Evolutionary conservation across 2,329 filamentous ascomycete species (phyloP).

Genomic region (Cladosporium velox): DNA sequence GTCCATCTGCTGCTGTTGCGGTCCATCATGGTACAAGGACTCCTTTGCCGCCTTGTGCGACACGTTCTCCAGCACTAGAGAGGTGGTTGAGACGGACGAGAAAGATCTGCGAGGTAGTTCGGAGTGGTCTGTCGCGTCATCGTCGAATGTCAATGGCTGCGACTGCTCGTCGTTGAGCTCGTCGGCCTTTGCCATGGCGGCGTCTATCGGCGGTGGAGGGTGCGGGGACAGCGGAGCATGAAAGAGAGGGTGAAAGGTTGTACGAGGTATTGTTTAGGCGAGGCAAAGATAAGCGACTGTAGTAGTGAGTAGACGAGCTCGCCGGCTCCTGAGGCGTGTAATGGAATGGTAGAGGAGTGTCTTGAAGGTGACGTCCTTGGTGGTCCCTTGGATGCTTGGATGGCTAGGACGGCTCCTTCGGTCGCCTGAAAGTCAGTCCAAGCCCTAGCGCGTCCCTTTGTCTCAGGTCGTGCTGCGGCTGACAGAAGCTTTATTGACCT

Average conservation of each 20-base stretch:
- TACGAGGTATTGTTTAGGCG: not conserved
- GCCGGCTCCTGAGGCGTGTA: not conserved
- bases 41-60: constrained; percentile 55
- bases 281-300: not conserved
- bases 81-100: constrained; percentile 81
- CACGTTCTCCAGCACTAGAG: constrained; percentile 77
- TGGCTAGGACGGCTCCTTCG: not conserved
- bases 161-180: constrained; percentile 46
- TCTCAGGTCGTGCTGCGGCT: not conserved
- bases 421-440: not conserved
- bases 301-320: not conserved
- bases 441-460: constrained; percentile 5
- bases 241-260: not conserved
- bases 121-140: constrained; percentile 37
- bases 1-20: constrained; percentile 48
- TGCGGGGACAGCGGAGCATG: not conserved
- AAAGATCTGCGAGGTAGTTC: constrained; percentile 54
- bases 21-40: constrained; percentile 43
- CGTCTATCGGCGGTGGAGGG: not conserved
- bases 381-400: not conserved
- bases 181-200: constrained; percentile 26
- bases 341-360: not conserved
- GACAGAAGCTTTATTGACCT: not conserved
- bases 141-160: constrained; percentile 45
- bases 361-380: constrained; percentile 4